Conservation (phyloP, 768 basidiomycete species). For the Lactarius sanguifluus region DNA sequence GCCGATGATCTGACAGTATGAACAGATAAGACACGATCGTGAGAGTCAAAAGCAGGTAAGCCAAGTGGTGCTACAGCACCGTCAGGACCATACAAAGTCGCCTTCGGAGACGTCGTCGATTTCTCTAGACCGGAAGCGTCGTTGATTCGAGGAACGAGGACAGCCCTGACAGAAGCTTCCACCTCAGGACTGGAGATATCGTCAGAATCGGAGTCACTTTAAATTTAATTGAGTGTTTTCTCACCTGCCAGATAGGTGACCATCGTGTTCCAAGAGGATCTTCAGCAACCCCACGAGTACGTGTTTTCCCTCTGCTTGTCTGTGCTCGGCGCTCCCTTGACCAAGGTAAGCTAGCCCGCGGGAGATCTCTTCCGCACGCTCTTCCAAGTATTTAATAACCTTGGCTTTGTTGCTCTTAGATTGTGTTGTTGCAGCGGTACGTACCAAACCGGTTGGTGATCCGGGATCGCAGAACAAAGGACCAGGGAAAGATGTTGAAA, state of each 20-base stretch:
- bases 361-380: constrained; percentile 72
- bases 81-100: constrained; percentile 22
- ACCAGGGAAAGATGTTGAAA: constrained; percentile 72
- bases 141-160: constrained; percentile 61
- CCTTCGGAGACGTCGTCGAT: constrained; percentile 21
- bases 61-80: constrained; percentile 19
- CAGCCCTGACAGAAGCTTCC: constrained; percentile 72
- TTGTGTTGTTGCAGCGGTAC: constrained; percentile 55
- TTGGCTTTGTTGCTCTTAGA: constrained; percentile 80
- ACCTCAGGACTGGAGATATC: constrained; percentile 51
- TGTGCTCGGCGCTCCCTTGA: constrained; percentile 49
- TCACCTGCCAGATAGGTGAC: constrained; percentile 82
- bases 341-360: constrained; percentile 72
- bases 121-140: constrained; percentile 25
- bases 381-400: constrained; percentile 76
- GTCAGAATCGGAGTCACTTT: constrained; percentile 7
- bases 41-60: constrained; percentile 33
- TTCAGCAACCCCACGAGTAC: constrained; percentile 71
- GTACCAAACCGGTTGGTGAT: constrained; percentile 63
- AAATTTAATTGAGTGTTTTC: constrained; percentile 33
- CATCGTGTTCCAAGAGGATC: constrained; percentile 87
- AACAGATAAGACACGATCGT: constrained; percentile 56
- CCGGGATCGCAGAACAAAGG: constrained; percentile 82
- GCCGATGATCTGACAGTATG: constrained; percentile 60
- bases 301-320: constrained; percentile 72